These are phyloP conservation scores for Epichloe scottii DNA, from an alignment of 2,329 filamentous ascomycete genomes.

Conservation along the genomic window DNA sequence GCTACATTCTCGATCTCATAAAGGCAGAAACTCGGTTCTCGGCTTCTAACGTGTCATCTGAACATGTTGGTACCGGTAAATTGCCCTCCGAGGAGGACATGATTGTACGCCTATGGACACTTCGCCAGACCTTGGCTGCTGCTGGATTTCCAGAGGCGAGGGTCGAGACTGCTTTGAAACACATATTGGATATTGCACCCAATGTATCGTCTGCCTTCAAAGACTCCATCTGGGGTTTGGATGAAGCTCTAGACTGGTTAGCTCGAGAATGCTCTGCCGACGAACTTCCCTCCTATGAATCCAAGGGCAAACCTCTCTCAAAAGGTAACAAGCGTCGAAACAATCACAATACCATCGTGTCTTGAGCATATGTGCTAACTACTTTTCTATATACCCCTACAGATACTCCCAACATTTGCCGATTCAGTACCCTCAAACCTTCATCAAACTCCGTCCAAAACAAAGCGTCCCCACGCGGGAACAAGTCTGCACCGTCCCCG, in stretches of 20 bases:
- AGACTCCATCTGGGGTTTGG: slow-evolving; percentile 70
- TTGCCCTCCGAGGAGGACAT: slow-evolving; percentile 63
- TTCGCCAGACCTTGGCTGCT: slow-evolving; percentile 59
- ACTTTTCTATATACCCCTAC: slow-evolving; percentile 31
- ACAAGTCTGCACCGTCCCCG: slow-evolving; percentile 9
- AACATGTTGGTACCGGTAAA: slow-evolving; percentile 34
- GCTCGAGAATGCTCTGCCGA: slow-evolving; percentile 59
- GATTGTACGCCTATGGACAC: slow-evolving; percentile 68
- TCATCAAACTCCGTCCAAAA: slow-evolving; percentile 14
- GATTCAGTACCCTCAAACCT: slow-evolving; percentile 35
- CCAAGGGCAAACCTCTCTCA: slow-evolving; percentile 19
- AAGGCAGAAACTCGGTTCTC: slow-evolving; percentile 51
- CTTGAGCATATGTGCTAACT: slow-evolving; percentile 4
- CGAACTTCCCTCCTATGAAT: slow-evolving; percentile 61
- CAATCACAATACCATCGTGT: too few species aligned
- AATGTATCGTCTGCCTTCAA: slow-evolving; percentile 44
- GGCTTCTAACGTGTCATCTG: slow-evolving; percentile 34
- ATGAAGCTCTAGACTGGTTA: slow-evolving; percentile 83
- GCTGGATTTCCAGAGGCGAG: slow-evolving; percentile 55
- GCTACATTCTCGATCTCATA: slow-evolving; percentile 63
- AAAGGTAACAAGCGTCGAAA: slow-evolving; percentile 22
- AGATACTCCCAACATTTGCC: slow-evolving; percentile 37
- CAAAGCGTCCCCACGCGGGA: slow-evolving; percentile 20
- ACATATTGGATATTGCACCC: slow-evolving; percentile 54
- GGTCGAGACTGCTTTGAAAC: slow-evolving; percentile 50